Base-by-base conservation (phyloP, 441 rosid genomes). In the Jatropha multifida region DNA sequence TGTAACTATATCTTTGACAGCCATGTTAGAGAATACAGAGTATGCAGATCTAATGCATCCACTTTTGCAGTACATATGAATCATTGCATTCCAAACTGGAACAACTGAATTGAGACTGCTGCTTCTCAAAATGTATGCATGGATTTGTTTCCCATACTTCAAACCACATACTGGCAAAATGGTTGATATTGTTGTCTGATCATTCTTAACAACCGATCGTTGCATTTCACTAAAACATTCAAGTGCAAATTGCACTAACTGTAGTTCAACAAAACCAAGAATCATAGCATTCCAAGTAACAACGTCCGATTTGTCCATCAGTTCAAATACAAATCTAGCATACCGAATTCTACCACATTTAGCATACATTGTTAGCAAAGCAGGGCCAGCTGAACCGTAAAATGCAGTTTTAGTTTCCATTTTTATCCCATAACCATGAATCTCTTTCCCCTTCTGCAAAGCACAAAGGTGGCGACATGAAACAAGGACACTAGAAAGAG, bases 11-110 rank as follows among this genome's bases (percentile, higher is more conserved):
- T 85, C 87, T 44, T 83, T 90, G 60, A 62, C 62, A 2, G 73
- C 42, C 74, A 89, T 81, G 27, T 81, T 80, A 77, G 65, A 61
- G 65, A 90, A 92, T 54, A 88, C 83, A 42, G 82, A 79, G 51
- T 81, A 82, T 0, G 90, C 88, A 65, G 86, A 88, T 76, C 52
- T 58, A 65, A 89, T 64, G 37, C 81, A 83, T 14, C 93, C 93
- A 32, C 93, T 86, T 76, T 92, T 92, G 17, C 88, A 85, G 66
- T 92, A 92, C 97, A 90, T 90, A 82, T 92, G 92, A 13, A 92
- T 77, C 66, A 92, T 79, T 59, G 97, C 86, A 65, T 81, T 82
- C 46, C 87, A 87, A 76, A 92, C 85, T 9, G 90, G 86, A 51
- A 73, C 84, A 72, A 80, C 87, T 0, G 80, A 41, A 60, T 79